These are phyloP conservation scores for Ceratocystis eucalypticola DNA, from an alignment of 2,329 filamentous ascomycete genomes.

Conservation along the genomic window DNA sequence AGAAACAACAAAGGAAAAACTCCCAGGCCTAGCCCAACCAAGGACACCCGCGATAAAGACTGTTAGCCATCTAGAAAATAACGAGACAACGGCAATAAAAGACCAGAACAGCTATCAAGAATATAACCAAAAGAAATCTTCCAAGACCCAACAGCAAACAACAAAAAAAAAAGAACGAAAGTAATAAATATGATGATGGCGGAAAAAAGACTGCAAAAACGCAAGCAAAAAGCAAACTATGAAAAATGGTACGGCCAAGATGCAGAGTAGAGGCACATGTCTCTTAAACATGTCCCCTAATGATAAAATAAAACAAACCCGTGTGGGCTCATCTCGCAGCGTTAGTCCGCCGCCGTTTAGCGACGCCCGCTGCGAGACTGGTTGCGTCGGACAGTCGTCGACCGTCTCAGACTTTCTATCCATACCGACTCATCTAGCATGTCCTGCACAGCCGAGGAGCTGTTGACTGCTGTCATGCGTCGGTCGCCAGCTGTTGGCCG, in stretches of 20 bases:
- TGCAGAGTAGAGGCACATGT: neutral
- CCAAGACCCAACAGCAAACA: neutral
- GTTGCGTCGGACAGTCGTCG: slow-evolving; percentile 52
- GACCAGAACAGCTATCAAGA: neutral
- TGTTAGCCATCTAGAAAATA: slow-evolving; percentile 1
- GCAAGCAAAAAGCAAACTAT: neutral
- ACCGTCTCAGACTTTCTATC: slow-evolving; percentile 83
- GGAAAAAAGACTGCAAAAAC: neutral
- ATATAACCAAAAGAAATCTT: slow-evolving; percentile 7
- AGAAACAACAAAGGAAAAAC: neutral
- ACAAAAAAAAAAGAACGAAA: neutral
- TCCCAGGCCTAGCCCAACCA: neutral
- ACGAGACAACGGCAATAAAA: neutral
- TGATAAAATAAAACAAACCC: neutral
- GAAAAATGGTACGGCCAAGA: neutral
- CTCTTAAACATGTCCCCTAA: neutral
- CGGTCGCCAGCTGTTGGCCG: slow-evolving; percentile 22
- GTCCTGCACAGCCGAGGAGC: slow-evolving; percentile 45
- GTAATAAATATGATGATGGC: neutral
- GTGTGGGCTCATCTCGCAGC: neutral
- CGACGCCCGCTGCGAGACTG: neutral
- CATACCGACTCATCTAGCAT: slow-evolving; percentile 82
- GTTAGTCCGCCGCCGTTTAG: neutral
- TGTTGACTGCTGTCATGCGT: slow-evolving; percentile 18
- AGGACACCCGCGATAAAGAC: neutral